Evolutionary conservation across 495 filamentous ascomycete genomes (phyloP).

Genomic region (Daldinia caldariorum): DNA sequence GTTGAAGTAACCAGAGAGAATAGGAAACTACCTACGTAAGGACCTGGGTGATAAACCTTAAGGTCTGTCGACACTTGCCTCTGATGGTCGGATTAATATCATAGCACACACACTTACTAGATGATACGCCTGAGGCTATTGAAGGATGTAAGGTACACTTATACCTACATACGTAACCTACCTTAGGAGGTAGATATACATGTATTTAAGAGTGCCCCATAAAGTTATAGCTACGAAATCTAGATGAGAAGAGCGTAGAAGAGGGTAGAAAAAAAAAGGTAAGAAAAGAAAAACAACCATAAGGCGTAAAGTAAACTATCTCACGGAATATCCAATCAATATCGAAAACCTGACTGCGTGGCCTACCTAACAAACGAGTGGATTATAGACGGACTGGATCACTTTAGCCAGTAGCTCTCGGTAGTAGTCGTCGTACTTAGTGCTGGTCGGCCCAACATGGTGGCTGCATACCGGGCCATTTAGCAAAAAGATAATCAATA

Average conservation of each 20-base stretch:
- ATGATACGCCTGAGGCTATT: not conserved
- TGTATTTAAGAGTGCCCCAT: not conserved
- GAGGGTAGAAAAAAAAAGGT: not conserved
- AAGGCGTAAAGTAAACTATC: slow-evolving; percentile 11
- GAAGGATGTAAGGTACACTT: not conserved
- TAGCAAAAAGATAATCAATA: slow-evolving; percentile 31
- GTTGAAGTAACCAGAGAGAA: not conserved
- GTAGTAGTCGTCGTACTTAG: slow-evolving; percentile 8
- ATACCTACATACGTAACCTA: too few relatives aligned
- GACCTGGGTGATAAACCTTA: not conserved
- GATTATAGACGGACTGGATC: slow-evolving; percentile 29
- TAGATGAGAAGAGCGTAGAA: not conserved
- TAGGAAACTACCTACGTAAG: slow-evolving; percentile 1
- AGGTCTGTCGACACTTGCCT: slow-evolving; percentile 4
- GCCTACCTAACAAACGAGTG: slow-evolving; percentile 28
- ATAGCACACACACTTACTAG: not conserved
- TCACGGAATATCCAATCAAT: slow-evolving; percentile 31
- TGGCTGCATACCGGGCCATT: slow-evolving; percentile 40
- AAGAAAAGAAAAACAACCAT: slow-evolving; percentile 5
- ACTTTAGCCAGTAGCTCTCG: slow-evolving; percentile 38
- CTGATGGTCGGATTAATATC: not conserved
- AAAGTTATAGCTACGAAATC: not conserved
- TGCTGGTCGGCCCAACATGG: slow-evolving; percentile 14
- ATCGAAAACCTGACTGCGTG: slow-evolving; percentile 21
- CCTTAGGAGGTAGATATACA: too few relatives aligned